Evolutionary conservation across 371 early-diverging fungal genomes (phyloP), one percentile per base, ranked within the genome.

Genomic region (Conidiobolus incongruus): DNA sequence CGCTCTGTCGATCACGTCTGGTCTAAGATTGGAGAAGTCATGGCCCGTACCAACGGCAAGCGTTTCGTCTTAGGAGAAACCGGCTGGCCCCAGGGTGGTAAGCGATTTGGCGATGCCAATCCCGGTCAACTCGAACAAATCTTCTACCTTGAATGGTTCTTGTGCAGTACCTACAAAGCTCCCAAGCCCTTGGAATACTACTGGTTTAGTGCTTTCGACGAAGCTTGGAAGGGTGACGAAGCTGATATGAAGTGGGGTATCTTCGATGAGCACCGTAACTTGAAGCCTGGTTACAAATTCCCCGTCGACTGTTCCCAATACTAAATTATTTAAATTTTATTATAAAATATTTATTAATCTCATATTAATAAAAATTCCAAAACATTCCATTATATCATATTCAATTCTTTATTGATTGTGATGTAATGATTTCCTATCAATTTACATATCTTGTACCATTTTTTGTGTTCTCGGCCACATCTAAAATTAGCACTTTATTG

Each of bases 31-130:
- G 36, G 31, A 11, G 19, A 24, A 17, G 46, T 46, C 17, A 46
- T 38, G 17, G 32, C 17, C 2, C 32, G 32, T 15, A 38, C 37
- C 21, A n/a, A n/a, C n/a, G 19, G 28, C 31, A 46, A 46, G 20
- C 38, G 21, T 7, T 37, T 46, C 13, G 46, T 46, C 5, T 31
- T 46, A 15, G 46, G 46, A 13, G 46, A 46, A 21, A 38, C 38
- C 16, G 46, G 46, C 17, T 46, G 46, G 46, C 46, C 46, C 7
- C 10, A 38, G 31, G 38, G 38, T 12, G 46, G 46, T 16, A 23
- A 24, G 10, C n/a, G 10, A 10, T 38, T 38, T 26, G 38, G 38
- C 4, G 12, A 22, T 12, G 46, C 46, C 31, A 21, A 38, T 30
- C 46, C 46, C 4, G n/a, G 19, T 30, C 24, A 36, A 15, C 29